phyloP scores from a whole-genome alignment of 2,329 filamentous ascomycete genomes.

The Apiospora aurea region DNA sequence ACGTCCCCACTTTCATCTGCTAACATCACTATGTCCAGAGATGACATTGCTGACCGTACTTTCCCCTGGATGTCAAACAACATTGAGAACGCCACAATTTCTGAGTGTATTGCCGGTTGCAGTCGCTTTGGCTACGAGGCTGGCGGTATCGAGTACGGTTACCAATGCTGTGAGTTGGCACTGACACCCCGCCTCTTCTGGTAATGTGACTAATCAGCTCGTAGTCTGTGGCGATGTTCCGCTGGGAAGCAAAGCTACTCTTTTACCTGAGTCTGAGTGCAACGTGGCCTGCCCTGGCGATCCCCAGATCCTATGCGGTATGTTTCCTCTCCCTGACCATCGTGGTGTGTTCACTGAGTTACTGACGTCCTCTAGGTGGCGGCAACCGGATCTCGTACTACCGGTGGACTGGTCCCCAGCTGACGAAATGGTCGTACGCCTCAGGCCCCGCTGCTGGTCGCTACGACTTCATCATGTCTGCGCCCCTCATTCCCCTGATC shows the following conservation, averaged over 20 bases:
- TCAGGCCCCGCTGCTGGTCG: constrained; percentile 56
- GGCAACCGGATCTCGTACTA: constrained; percentile 56
- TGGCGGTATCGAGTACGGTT: constrained; percentile 52
- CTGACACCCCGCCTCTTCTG: neutral
- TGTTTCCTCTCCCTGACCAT: constrained; percentile 30
- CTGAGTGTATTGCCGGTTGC: constrained; percentile 50
- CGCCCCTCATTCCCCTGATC: constrained; percentile 62
- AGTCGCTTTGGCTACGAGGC: constrained; percentile 50
- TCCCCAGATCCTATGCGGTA: constrained; percentile 45
- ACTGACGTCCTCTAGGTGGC: constrained; percentile 35
- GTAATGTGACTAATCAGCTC: neutral
- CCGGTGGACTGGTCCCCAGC: constrained; percentile 51
- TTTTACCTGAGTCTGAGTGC: constrained; percentile 47
- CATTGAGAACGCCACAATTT: constrained; percentile 47
- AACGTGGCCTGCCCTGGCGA: constrained; percentile 44
- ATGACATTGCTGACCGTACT: constrained; percentile 35
- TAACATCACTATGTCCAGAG: constrained; percentile 22
- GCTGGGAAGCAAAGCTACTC: constrained; percentile 10
- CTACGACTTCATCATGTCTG: constrained; percentile 61
- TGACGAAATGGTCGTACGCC: constrained; percentile 59
- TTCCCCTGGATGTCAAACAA: constrained; percentile 49
- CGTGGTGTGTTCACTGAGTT: neutral
- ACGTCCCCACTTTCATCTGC: neutral
- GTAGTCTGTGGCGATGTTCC: constrained; percentile 46
- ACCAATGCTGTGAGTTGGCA: constrained; percentile 43